Percentiles rank a stretch among this genome's conserved stretches.
These are phyloP conservation scores for Gynandropsis gynandra DNA, from an alignment of 345 rosid genomes.

Conservation along the genomic window DNA sequence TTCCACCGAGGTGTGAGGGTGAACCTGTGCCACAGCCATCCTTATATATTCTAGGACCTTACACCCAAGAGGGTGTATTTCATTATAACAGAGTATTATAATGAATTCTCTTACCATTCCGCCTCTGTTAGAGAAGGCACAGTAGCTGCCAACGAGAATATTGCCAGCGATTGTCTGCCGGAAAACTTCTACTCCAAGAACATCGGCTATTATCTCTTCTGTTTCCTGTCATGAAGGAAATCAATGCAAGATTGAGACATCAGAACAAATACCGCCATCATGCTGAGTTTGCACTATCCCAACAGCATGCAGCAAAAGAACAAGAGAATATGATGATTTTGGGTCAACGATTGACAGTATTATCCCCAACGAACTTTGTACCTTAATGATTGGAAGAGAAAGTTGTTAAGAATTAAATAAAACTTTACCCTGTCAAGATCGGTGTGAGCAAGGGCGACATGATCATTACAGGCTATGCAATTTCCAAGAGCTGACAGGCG, in stretches of 20 bases:
- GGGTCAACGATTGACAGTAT: neutral
- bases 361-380: neutral
- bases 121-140: slow-evolving; percentile 79
- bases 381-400: too few species aligned
- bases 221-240: slow-evolving; percentile 45
- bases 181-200: slow-evolving; percentile 92
- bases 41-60: neutral
- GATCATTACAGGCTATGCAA: slow-evolving; percentile 92
- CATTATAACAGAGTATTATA: neutral
- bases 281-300: neutral
- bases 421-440: slow-evolving; percentile 56
- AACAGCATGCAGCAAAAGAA: neutral
- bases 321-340: neutral
- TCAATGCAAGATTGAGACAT: neutral
- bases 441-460: slow-evolving; percentile 91
- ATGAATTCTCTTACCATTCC: slow-evolving; percentile 64
- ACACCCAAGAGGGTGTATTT: neutral
- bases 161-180: slow-evolving; percentile 93
- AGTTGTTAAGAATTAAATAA: neutral
- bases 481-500: slow-evolving; percentile 91
- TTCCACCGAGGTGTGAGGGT: slow-evolving; percentile 89
- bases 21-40: slow-evolving; percentile 43
- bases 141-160: slow-evolving; percentile 89
- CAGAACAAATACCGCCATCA: neutral
- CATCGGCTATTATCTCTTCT: slow-evolving; percentile 88